Base-by-base conservation (phyloP, 345 rosid genomes). In the Eucalyptus grandis region DNA sequence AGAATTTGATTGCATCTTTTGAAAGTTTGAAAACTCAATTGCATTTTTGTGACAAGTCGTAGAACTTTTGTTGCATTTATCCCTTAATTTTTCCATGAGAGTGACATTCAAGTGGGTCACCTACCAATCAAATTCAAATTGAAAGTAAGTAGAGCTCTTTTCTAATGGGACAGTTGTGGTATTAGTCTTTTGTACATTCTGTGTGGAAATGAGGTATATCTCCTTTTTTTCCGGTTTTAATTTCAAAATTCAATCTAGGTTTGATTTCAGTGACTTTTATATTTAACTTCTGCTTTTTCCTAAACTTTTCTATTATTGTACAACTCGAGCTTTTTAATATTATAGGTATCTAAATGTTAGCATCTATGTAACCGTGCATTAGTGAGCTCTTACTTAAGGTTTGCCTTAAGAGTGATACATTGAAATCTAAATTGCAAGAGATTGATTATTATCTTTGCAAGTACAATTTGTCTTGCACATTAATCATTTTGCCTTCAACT, bases 381-480 rank as follows among this genome's bases (percentile, higher is more conserved):
- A 26, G 30, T 27, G 11, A 1, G 67, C 4, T 27, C 67, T 60
- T 27, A 11, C 31, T 60, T 60, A 30, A 60, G 67, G 15, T 27
- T 60, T 27, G 2, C 15, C 30, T 60, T 60, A 1, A 26, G 67
- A 60, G 67, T 27, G 31, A 60, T 30, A 0, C 31, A 0, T 27
- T 6, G 67, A 13, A 60, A 30, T 60, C 67, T 27, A 27, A 60
- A 60, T 27, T 60, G 67, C 67, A 60, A 60, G 31, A 60, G 2
- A 60, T 26, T 0, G 15, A 26, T 60, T 60, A 4, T 11, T 11
- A 0, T 60, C 67, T 0, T 60, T 27, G 67, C 67, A 60, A 60
- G 16, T 60, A 60, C 31, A 0, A 60, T 60, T 5, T 60, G 0
- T 60, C 67, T 27, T 60, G 31, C 31, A 0, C 31, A 6, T 8